phyloP scores from a whole-genome alignment of 2,329 filamentous ascomycete genomes.

The Claviceps humidiphila region DNA sequence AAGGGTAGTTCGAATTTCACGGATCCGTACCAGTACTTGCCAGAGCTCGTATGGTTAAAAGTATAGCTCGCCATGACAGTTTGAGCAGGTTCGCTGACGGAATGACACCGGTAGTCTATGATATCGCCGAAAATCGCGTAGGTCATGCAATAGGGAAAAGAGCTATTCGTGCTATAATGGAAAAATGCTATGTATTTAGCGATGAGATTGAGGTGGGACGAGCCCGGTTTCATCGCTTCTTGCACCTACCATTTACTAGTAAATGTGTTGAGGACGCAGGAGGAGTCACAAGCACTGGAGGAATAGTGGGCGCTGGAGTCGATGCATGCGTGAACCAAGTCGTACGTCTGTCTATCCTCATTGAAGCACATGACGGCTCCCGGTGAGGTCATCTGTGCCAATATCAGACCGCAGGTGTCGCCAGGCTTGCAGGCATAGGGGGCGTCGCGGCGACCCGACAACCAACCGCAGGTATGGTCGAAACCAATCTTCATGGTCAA shows the following conservation, averaged over 20 bases:
- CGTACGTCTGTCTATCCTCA: slow-evolving; percentile 13
- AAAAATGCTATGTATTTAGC: background rate
- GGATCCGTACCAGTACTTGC: background rate
- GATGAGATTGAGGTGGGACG: background rate
- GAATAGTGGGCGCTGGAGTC: slow-evolving; percentile 22
- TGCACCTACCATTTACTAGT: slow-evolving; percentile 32
- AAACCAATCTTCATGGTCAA: slow-evolving; percentile 24
- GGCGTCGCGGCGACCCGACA: slow-evolving; percentile 23
- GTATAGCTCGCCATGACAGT: slow-evolving; percentile 26
- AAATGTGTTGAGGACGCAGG: slow-evolving; percentile 25
- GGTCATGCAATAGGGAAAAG: slow-evolving; percentile 31
- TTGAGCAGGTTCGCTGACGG: slow-evolving; percentile 18
- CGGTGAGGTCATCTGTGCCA: slow-evolving; percentile 12
- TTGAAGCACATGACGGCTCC: slow-evolving; percentile 31
- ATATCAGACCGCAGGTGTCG: slow-evolving; percentile 28
- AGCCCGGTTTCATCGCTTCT: background rate
- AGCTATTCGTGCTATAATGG: slow-evolving; percentile 20
- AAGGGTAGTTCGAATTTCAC: background rate
- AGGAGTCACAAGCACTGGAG: slow-evolving; percentile 25
- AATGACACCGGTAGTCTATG: slow-evolving; percentile 32
- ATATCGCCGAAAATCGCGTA: slow-evolving; percentile 27
- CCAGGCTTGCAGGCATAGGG: slow-evolving; percentile 26
- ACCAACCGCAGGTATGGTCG: slow-evolving; percentile 38
- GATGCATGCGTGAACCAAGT: slow-evolving; percentile 24
- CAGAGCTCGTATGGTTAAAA: slow-evolving; percentile 6